phyloP scores from a whole-genome alignment of 2,329 filamentous ascomycete species.

The Fonsecaea multimorphosa region DNA sequence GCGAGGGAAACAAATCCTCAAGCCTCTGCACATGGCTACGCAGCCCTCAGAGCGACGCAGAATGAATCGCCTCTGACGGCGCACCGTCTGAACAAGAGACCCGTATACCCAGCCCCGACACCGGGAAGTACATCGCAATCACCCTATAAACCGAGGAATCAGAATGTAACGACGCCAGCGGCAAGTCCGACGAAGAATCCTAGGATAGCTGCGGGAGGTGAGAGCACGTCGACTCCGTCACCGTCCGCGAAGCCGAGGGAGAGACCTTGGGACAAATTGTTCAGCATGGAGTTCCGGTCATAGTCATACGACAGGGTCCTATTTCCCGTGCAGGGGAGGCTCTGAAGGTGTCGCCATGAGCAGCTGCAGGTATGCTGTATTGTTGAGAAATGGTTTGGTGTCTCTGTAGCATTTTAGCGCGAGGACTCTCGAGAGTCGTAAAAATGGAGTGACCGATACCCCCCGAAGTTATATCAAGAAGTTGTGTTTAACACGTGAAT shows the following conservation, averaged over 20 bases:
- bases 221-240: slow-evolving; percentile 29
- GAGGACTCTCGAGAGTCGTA: not conserved
- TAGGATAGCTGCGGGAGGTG: slow-evolving; percentile 9
- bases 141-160: slow-evolving; percentile 25
- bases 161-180: slow-evolving; percentile 4
- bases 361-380: not conserved
- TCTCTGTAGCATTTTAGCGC: not conserved
- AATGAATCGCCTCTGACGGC: slow-evolving; percentile 3
- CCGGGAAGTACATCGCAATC: slow-evolving; percentile 27
- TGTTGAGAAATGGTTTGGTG: not conserved
- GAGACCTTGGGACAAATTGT: slow-evolving; percentile 50
- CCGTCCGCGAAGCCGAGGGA: slow-evolving; percentile 39
- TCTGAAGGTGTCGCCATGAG: not conserved
- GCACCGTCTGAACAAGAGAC: slow-evolving; percentile 11
- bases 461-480: not conserved
- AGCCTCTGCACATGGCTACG: slow-evolving; percentile 1
- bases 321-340: not conserved
- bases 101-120: slow-evolving; percentile 7
- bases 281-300: slow-evolving; percentile 50
- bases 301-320: not conserved
- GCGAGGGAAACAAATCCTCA: not conserved
- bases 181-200: slow-evolving; percentile 27
- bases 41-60: slow-evolving; percentile 6
- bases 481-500: not conserved
- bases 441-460: not conserved